Conservation (phyloP, 805 yeast genomes). For the Teunomyces cretensis region DNA sequence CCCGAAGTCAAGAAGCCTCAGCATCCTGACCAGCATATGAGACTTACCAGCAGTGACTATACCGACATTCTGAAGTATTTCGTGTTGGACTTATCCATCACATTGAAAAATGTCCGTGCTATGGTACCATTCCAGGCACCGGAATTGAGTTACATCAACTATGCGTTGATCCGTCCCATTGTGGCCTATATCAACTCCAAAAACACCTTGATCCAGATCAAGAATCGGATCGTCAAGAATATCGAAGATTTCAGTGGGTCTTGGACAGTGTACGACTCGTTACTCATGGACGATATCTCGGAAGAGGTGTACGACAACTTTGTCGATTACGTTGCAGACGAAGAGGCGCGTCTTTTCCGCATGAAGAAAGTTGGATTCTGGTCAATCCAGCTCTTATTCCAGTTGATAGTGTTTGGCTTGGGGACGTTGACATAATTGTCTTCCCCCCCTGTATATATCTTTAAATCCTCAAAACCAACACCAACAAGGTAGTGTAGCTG, state of each 20-base stretch:
- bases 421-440: constrained; percentile 48
- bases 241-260: constrained; percentile 88
- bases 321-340: constrained; percentile 85
- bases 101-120: constrained; percentile 84
- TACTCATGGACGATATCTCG: constrained; percentile 87
- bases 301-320: constrained; percentile 89
- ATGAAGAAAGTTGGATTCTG: constrained; percentile 87
- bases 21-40: constrained; percentile 27
- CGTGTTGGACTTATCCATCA: constrained; percentile 75
- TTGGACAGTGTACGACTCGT: constrained; percentile 93
- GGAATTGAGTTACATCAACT: constrained; percentile 89
- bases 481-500: constrained; percentile 52
- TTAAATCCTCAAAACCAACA: constrained; percentile 44
- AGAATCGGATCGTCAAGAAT: constrained; percentile 76
- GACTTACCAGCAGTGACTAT: constrained; percentile 26
- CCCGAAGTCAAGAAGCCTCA: constrained; percentile 29
- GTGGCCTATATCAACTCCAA: constrained; percentile 92
- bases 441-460: neutral
- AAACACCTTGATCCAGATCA: constrained; percentile 84
- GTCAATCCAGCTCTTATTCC: constrained; percentile 84
- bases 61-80: constrained; percentile 53
- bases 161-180: constrained; percentile 89
- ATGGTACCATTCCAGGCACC: constrained; percentile 81
- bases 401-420: constrained; percentile 76
- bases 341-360: constrained; percentile 68